These are phyloP conservation scores for Wickerhamomyces sp. DNA, from an alignment of 1,139 yeast genomes.

Conservation along the genomic window DNA sequence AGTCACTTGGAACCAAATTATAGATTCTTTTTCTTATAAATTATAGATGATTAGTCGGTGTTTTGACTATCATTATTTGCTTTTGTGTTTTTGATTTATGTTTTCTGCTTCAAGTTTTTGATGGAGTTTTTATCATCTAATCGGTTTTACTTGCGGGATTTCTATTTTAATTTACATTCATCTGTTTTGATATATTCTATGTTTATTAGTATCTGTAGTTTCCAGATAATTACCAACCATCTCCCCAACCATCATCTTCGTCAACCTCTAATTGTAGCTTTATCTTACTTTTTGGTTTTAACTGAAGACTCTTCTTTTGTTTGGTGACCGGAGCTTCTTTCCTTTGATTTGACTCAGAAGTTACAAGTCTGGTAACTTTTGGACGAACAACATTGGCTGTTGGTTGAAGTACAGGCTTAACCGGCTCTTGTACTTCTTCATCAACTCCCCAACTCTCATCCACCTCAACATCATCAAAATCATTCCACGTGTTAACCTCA, in stretches of 20 bases:
- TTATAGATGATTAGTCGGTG: too few relatives aligned
- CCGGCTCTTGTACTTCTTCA: constrained; percentile 5
- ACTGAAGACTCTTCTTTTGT: constrained; percentile 18
- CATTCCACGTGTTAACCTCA: constrained; percentile 14
- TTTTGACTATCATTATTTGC: too few relatives aligned
- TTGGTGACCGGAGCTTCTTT: constrained; percentile 2
- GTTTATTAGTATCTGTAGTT: too few relatives aligned
- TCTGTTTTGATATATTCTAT: too few relatives aligned
- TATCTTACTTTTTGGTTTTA: constrained; percentile 21
- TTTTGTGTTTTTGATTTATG: neutral
- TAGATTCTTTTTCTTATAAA: too few relatives aligned
- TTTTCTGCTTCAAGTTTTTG: neutral
- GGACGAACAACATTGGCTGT: constrained; percentile 10
- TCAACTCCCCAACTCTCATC: constrained; percentile 21
- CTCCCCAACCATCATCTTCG: constrained; percentile 56
- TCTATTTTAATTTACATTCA: neutral
- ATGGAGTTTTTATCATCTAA: neutral
- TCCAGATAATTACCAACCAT: constrained; percentile 33
- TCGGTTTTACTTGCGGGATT: constrained; percentile 17
- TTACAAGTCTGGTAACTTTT: constrained; percentile 16
- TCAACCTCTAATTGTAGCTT: constrained; percentile 32
- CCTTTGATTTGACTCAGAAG: constrained; percentile 3
- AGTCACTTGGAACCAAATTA: too few relatives aligned
- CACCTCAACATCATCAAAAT: constrained; percentile 8
- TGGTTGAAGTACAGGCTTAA: constrained; percentile 1